Evolutionary conservation across 2,329 filamentous ascomycete species (phyloP).

Genomic region (Alternaria triticimaculans): DNA sequence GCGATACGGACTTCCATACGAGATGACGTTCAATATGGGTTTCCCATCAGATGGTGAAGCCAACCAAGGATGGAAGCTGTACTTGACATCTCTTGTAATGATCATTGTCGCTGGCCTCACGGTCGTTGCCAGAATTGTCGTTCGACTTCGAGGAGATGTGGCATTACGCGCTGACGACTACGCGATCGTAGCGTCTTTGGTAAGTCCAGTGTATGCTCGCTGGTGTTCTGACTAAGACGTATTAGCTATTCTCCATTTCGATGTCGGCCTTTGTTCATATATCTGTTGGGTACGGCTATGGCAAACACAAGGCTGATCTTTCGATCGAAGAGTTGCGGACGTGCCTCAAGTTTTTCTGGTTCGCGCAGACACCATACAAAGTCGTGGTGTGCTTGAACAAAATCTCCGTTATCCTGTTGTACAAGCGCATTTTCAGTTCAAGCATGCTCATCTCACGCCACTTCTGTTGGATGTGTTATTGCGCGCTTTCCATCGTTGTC

Average conservation of each 20-base stretch:
- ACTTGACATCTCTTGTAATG: neutral
- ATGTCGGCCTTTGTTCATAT: neutral
- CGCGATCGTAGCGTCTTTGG: neutral
- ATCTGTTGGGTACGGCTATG: neutral
- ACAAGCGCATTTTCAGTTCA: no score
- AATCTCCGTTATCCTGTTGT: neutral
- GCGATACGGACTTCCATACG: neutral
- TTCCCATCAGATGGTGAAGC: neutral
- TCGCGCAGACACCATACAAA: neutral
- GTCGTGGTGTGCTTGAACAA: slow-evolving; percentile 11
- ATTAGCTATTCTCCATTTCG: neutral
- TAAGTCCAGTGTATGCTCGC: neutral
- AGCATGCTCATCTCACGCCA: no score
- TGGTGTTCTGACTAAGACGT: neutral
- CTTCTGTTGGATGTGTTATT: no score
- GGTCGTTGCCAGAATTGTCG: neutral
- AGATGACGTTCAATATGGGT: neutral
- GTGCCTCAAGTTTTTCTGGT: no score
- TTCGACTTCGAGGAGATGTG: neutral
- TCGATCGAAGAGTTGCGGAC: no score
- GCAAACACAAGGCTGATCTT: no score
- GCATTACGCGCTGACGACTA: neutral
- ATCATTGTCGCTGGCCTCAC: neutral
- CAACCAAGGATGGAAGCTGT: neutral
- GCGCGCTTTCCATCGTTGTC: no score